Conservation (phyloP, 768 basidiomycete species). For the Hirschioporus abietinus region DNA sequence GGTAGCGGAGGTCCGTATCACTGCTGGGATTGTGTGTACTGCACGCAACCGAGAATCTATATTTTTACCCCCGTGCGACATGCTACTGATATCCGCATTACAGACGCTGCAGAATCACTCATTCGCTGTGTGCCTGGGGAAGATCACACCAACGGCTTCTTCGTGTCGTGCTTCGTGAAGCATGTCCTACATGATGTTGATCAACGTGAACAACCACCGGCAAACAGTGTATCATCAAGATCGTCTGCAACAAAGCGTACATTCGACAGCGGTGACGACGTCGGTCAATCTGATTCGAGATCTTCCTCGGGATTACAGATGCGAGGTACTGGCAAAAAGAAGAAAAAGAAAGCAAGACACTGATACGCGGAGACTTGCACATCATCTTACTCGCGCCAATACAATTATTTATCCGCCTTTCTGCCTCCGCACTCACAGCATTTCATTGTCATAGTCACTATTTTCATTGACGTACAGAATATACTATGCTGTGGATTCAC, state of each 20-base stretch:
- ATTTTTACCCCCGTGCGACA: background rate
- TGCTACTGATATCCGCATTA: background rate
- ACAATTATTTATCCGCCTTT: background rate
- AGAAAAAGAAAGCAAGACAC: slow-evolving; percentile 14
- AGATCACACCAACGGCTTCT: slow-evolving; percentile 94
- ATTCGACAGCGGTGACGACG: background rate
- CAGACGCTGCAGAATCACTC: slow-evolving; percentile 54
- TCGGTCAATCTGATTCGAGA: background rate
- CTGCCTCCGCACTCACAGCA: background rate
- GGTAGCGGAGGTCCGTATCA: slow-evolving; percentile 40
- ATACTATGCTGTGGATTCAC: background rate
- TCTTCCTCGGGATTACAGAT: background rate
- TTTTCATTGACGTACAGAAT: background rate
- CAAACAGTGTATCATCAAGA: background rate
- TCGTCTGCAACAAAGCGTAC: background rate
- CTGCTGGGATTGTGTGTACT: background rate
- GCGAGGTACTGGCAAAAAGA: slow-evolving; percentile 24
- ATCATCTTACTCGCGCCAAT: background rate
- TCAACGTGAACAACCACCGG: background rate
- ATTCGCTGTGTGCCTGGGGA: slow-evolving; percentile 74
- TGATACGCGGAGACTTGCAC: background rate
- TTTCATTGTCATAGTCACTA: background rate
- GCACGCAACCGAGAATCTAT: background rate
- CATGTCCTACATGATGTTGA: background rate
- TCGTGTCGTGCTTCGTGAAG: slow-evolving; percentile 88